These are phyloP conservation scores for Fraxinus pennsylvanica DNA, from an alignment of 257 asterid genomes.

Conservation along the genomic window DNA sequence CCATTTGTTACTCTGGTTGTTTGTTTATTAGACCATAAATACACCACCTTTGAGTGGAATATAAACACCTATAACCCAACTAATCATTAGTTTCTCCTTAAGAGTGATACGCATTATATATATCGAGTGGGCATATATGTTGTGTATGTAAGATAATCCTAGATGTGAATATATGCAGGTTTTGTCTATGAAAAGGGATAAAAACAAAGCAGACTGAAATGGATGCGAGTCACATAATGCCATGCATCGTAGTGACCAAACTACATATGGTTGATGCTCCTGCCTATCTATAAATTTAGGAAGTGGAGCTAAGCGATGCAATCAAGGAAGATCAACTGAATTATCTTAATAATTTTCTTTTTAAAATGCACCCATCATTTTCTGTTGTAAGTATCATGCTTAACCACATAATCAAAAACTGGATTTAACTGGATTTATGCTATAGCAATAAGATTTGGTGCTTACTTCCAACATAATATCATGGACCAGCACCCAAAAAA, in stretches of 20 bases:
- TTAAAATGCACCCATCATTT: constrained; percentile 6
- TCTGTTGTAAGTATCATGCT: neutral
- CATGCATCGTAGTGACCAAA: neutral
- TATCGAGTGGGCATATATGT: neutral
- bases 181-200: neutral
- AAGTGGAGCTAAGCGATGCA: neutral
- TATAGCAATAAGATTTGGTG: neutral
- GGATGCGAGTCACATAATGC: neutral
- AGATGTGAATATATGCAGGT: neutral
- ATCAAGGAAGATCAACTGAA: neutral
- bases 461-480: neutral
- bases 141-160: neutral
- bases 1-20: neutral
- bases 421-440: neutral
- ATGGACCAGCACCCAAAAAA: neutral
- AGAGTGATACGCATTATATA: neutral
- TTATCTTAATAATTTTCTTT: neutral
- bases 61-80: neutral
- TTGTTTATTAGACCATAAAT: neutral
- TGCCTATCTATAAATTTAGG: neutral
- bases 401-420: neutral
- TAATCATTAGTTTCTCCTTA: neutral
- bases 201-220: neutral
- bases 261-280: neutral
- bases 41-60: neutral